Evolutionary conservation across 2,329 filamentous ascomycete genomes (phyloP), one percentile per base, ranked within the genome.

Genomic region (Stachybotrys chartarum): DNA sequence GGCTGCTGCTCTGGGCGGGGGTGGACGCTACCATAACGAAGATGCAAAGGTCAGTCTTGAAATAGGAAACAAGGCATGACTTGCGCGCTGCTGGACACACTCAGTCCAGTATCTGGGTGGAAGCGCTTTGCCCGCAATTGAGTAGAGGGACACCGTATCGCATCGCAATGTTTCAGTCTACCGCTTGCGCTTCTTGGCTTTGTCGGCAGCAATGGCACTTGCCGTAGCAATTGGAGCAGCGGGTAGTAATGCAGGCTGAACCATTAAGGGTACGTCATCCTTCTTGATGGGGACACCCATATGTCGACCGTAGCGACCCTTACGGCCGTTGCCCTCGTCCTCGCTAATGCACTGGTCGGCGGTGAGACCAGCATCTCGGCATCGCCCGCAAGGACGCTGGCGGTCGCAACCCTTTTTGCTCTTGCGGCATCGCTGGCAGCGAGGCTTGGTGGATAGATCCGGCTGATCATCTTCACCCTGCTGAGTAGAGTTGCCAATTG

Each of bases 401-500:
- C 94, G 87, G 75, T 99, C 94, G 69, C 94, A 99, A 12, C 94
- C 94, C 76, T 99, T 99, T 81, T 99, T 99, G 76, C 93, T 97
- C 83, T 99, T 99, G 66, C 94, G 88, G 79, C 94, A 99, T 56
- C 94, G 88, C 72, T 99, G 94, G 78, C 94, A 99, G 59, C 94
- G 91, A 55, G 94, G 94, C 75, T 97, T 97, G 61, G 88, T 92
- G 0, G 93, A 97, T 18, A 97, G 77, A 64, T 99, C 93, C 3
- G 92, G 94, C 51, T 96, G 78, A 56, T 97, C 92, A 61, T 97
- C 92, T 61, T 96, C 71, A 61, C 91, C 90, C 35, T 78, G 77
- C 7, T 76, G 75, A 6, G 78, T 72, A 50, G 77, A 60, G 44
- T 71, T 66, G 14, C 70, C 70, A 14, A 72, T 72, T 14, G 90